These are phyloP conservation scores for Eustoma russellianum DNA, from an alignment of 257 asterid genomes.

Conservation along the genomic window DNA sequence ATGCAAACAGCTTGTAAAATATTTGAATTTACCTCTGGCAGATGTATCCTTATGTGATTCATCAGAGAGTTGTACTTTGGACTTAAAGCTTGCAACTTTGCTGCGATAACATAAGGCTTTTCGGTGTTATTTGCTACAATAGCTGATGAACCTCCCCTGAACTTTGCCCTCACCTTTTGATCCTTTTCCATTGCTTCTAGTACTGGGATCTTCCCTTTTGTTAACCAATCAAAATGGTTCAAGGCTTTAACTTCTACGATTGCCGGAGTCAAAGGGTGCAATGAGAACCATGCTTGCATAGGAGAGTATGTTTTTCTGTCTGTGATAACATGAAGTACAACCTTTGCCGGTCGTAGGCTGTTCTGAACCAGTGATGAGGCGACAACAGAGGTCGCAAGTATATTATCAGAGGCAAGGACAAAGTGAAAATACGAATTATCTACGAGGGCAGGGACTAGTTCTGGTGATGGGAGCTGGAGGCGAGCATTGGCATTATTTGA, in stretches of 20 bases:
- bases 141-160: constrained; percentile 89
- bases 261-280: constrained; percentile 70
- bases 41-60: constrained; percentile 90
- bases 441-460: constrained; percentile 72
- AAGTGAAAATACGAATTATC: constrained; percentile 80
- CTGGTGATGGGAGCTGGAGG: constrained; percentile 85
- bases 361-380: constrained; percentile 76
- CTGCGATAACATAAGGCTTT: constrained; percentile 70
- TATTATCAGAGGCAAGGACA: constrained; percentile 88
- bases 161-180: constrained; percentile 63
- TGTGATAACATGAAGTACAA: constrained; percentile 75
- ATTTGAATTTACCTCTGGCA: constrained; percentile 67
- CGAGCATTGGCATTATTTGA: constrained; percentile 80
- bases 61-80: constrained; percentile 85
- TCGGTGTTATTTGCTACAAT: constrained; percentile 79
- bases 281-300: constrained; percentile 97
- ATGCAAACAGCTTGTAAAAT: neutral
- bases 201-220: constrained; percentile 87
- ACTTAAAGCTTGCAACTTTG: constrained; percentile 89
- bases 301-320: constrained; percentile 82
- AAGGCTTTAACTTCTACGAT: constrained; percentile 76
- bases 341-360: constrained; percentile 51
- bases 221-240: constrained; percentile 93
- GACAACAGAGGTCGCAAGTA: constrained; percentile 88
- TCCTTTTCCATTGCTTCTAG: constrained; percentile 98